Base-by-base conservation (phyloP, 257 asterid genomes). In the Nicotiana obtusifolia region DNA sequence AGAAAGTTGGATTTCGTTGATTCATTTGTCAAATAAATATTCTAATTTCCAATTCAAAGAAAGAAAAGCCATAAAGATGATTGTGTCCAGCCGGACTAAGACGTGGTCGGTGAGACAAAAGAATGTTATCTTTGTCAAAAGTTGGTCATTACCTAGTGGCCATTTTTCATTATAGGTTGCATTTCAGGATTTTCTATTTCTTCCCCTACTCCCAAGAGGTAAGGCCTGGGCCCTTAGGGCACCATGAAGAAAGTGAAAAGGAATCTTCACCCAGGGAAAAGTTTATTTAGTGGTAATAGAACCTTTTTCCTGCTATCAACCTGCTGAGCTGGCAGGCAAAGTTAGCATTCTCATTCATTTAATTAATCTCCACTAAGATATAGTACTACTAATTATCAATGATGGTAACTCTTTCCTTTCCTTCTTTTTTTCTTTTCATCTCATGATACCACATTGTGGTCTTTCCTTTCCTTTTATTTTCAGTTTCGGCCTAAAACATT, bases 71-170 rank as follows among this genome's bases (percentile, higher is more conserved):
- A 37, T 1, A 5, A 69, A 69, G 77, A 37, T 69, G 56, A 69
- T 69, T 69, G 33, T 69, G 33, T 37, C 20, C 2, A 10, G 5
- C 19, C 30, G 33, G 53, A 33, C 9, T 8, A 33, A 33, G 19
- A 67, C 83, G 87, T 65, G 91, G 90, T 84, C 90, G 91, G 94
- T 81, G 69, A 76, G 20, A 82, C 33, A 84, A 91, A 83, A 82
- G 85, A 82, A 17, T 28, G 28, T 62, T 84, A 57, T 88, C 85
- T 85, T 86, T 83, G 85, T 89, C 93, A 93, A 91, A 92, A 87
- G 90, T 81, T 80, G 57, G 47, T 31, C 68, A 83, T 64, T 84
- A 71, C 80, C 24, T 66, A 65, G 54, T 81, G 76, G 67, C 73
- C 68, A 20, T 82, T 16, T n/a, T 76, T 82, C 86, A 49, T 77